Percentiles rank a stretch among this genome's conserved stretches.
phyloP scores from a whole-genome alignment of 2,329 filamentous ascomycete genomes.

The Botrytis medusae region DNA sequence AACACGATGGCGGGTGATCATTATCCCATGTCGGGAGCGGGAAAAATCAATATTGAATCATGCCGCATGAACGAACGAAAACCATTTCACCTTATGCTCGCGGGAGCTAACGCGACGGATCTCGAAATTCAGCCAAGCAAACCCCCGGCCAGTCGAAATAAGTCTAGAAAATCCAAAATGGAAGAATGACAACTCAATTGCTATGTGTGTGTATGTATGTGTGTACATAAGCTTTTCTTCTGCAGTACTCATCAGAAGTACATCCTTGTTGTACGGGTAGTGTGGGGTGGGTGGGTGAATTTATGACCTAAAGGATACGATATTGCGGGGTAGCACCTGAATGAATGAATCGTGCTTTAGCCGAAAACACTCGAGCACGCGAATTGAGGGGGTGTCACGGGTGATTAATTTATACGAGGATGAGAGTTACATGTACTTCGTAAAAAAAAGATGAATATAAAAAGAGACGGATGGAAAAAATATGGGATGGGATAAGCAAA shows the following conservation, averaged over 20 bases:
- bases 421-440: neutral
- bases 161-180: neutral
- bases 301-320: neutral
- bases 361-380: neutral
- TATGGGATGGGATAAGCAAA: neutral
- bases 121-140: neutral
- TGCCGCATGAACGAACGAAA: neutral
- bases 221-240: neutral
- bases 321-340: slow-evolving; percentile 4
- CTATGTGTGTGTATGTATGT: neutral
- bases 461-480: too few relatives aligned
- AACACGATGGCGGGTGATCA: slow-evolving; percentile 9
- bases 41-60: neutral
- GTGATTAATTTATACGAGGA: too few relatives aligned
- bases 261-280: neutral
- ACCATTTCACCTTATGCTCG: neutral
- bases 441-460: neutral
- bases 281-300: neutral
- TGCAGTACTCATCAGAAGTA: slow-evolving; percentile 10
- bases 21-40: neutral
- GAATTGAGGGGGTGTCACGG: neutral
- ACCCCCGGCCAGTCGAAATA: neutral
- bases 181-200: slow-evolving; percentile 4
- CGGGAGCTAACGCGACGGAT: neutral
- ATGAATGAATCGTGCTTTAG: neutral